A percentile compares a stretch with the other conserved stretches of the same genome.
These are phyloP conservation scores for Alternaria sp. DNA, from an alignment of 2,329 filamentous ascomycete genomes.

Conservation along the genomic window DNA sequence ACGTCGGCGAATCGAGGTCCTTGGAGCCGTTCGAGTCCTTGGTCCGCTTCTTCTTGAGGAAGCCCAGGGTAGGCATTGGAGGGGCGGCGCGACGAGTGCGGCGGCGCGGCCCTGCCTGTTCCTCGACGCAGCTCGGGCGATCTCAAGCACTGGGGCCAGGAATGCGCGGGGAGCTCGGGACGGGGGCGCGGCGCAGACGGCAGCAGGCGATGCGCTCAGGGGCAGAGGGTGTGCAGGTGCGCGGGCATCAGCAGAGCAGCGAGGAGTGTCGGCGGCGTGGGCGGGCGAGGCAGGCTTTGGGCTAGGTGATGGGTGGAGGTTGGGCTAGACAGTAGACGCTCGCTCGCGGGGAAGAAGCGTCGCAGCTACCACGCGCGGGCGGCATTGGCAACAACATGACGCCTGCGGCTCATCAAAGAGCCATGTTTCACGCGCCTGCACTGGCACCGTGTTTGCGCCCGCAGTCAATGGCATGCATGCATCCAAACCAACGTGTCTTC, in stretches of 20 bases:
- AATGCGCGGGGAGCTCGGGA: neutral
- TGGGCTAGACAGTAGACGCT: constrained; percentile 11
- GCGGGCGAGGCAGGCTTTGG: constrained; percentile 4
- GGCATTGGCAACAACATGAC: neutral
- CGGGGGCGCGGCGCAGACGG: constrained; percentile 1
- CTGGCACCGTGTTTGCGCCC: neutral
- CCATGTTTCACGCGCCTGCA: constrained; percentile 3
- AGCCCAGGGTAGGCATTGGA: constrained; percentile 90
- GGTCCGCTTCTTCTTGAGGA: constrained; percentile 98
- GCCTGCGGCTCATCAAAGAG: constrained; percentile 2
- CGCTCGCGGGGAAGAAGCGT: constrained; percentile 14
- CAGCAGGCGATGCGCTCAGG: constrained; percentile 8
- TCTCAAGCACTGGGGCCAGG: constrained; percentile 7
- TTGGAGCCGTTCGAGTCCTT: constrained; percentile 74
- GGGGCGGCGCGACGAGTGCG: constrained; percentile 30
- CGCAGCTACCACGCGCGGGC: neutral
- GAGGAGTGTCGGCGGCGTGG: constrained; percentile 9
- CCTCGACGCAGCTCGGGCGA: constrained; percentile 12
- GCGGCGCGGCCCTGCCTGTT: constrained; percentile 26
- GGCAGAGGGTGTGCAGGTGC: neutral
- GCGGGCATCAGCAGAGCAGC: constrained; percentile 1
- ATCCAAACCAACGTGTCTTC: neutral
- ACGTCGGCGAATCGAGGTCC: constrained; percentile 70
- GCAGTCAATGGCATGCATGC: neutral
- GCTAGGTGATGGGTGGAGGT: constrained; percentile 10